Conservation (phyloP, 345 rosid species). For the Citrus hindsii region DNA sequence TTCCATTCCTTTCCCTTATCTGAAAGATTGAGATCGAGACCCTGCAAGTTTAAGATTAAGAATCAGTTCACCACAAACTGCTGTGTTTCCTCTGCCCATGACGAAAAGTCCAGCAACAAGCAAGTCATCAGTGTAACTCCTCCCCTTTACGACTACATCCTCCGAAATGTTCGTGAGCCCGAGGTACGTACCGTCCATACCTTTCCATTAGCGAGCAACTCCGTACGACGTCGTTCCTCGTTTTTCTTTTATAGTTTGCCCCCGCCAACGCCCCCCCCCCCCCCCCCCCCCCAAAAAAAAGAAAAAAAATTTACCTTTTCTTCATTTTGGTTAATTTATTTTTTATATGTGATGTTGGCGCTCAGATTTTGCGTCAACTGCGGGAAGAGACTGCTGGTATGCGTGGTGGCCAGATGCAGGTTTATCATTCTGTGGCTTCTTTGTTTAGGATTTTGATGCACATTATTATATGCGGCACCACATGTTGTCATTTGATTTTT, state of each 20-base stretch:
- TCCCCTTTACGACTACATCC: constrained; percentile 72
- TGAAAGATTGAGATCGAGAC: background rate
- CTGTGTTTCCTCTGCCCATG: constrained; percentile 34
- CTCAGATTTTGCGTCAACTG: constrained; percentile 71
- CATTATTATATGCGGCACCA: background rate
- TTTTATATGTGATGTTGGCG: background rate
- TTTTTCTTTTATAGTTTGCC: background rate
- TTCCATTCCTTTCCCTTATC: background rate
- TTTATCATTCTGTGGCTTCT: constrained; percentile 26
- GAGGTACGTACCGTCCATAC: constrained; percentile 34
- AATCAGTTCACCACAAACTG: constrained; percentile 27
- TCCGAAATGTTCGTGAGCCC: constrained; percentile 83
- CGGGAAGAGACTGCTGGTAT: constrained; percentile 82
- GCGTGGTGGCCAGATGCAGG: constrained; percentile 96
- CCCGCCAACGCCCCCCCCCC: too few relatives aligned
- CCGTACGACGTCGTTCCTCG: background rate
- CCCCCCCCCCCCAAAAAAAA: too few relatives aligned
- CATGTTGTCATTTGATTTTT: background rate
- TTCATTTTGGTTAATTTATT: background rate
- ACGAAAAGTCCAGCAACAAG: constrained; percentile 70
- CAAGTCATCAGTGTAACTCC: constrained; percentile 75
- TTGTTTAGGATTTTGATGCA: background rate
- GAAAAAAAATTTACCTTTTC: background rate
- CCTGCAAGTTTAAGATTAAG: constrained; percentile 5
- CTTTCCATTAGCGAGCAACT: background rate